phyloP scores from a whole-genome alignment of 2,329 filamentous ascomycete genomes.

The Fusarium sambucinum region DNA sequence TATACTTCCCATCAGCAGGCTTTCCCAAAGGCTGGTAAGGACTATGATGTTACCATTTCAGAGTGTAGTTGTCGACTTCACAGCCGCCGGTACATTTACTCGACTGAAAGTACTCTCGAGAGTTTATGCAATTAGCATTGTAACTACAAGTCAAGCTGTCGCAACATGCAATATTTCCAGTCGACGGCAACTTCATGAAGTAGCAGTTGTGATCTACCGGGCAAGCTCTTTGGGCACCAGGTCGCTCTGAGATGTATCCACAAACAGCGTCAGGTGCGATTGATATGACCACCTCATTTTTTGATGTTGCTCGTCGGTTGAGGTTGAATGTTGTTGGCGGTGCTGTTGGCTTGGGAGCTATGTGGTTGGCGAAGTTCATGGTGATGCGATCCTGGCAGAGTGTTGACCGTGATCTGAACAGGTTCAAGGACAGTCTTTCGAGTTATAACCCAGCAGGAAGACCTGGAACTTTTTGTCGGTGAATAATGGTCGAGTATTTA shows the following conservation, averaged over 20 bases:
- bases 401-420: neutral
- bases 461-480: too few species aligned
- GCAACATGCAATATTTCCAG: constrained; percentile 21
- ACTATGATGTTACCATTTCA: constrained; percentile 16
- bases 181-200: constrained; percentile 2
- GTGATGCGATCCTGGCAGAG: neutral
- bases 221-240: constrained; percentile 19
- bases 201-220: constrained; percentile 3
- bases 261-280: constrained; percentile 19
- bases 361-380: constrained; percentile 12
- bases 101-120: constrained; percentile 19
- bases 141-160: constrained; percentile 6
- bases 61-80: constrained; percentile 25
- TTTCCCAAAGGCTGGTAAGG: neutral
- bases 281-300: neutral
- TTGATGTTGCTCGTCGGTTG: constrained; percentile 5
- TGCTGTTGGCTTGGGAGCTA: constrained; percentile 15
- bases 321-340: constrained; percentile 18
- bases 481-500: neutral
- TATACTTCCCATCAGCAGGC: neutral
- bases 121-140: constrained; percentile 23
- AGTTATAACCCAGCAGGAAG: neutral
- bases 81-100: constrained; percentile 27
- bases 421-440: neutral
- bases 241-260: constrained; percentile 24